These are phyloP conservation scores for Neurospora hispaniola DNA, from an alignment of 495 filamentous ascomycete genomes.

Conservation along the genomic window DNA sequence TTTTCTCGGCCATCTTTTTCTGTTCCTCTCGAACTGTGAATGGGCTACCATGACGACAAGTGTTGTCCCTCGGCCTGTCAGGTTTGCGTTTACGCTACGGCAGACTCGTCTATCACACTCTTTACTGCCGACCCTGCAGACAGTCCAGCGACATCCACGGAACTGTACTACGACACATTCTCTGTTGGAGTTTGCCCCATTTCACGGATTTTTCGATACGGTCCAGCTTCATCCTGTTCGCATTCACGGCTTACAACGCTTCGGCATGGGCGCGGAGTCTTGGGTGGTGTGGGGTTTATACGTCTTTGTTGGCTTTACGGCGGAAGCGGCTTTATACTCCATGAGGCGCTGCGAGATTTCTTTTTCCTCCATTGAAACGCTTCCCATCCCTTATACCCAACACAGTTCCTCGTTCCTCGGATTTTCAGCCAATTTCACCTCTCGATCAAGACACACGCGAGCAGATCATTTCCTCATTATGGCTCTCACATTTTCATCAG, in stretches of 20 bases:
- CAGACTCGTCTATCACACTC: neutral
- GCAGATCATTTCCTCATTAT: neutral
- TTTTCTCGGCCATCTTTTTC: slow-evolving; percentile 3
- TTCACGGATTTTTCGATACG: neutral
- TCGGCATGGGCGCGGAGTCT: neutral
- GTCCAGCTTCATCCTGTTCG: neutral
- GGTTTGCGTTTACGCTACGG: neutral
- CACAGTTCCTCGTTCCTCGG: neutral
- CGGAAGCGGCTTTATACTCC: neutral
- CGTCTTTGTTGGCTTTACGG: neutral
- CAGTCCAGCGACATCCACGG: neutral
- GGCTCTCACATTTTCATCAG: neutral
- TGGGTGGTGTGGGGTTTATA: neutral
- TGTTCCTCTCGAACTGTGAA: neutral
- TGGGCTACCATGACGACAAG: neutral
- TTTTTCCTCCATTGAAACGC: neutral
- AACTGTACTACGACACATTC: neutral
- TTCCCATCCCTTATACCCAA: neutral
- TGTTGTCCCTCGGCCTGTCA: neutral
- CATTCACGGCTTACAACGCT: neutral
- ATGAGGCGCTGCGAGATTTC: neutral
- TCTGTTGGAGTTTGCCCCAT: neutral
- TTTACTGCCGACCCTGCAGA: neutral
- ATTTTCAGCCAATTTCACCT: neutral
- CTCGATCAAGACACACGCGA: neutral